These are phyloP conservation scores for Helicostylum pulchrum DNA, from an alignment of 192 early-diverging fungal genomes.

Conservation along the genomic window DNA sequence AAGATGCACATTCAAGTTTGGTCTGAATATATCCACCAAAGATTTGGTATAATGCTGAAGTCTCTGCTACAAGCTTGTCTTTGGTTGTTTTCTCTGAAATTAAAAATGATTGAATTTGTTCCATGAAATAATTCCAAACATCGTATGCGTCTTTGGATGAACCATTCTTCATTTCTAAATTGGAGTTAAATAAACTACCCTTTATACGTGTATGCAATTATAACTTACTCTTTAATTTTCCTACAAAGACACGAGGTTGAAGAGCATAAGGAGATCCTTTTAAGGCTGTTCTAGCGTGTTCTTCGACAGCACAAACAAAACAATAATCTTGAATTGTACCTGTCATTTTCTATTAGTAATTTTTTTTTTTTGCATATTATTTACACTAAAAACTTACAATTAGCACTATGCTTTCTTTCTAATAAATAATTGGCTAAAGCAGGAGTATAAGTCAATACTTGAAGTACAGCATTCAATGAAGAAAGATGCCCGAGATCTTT, in stretches of 20 bases:
- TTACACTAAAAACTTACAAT: slow-evolving; percentile 44
- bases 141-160: slow-evolving; percentile 86
- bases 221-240: slow-evolving; percentile 58
- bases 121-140: slow-evolving; percentile 67
- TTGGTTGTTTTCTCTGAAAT: slow-evolving; percentile 59
- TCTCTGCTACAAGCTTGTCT: slow-evolving; percentile 70
- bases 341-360: background rate
- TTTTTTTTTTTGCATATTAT: background rate
- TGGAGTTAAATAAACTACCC: slow-evolving; percentile 28
- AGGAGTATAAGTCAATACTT: slow-evolving; percentile 74
- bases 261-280: slow-evolving; percentile 38
- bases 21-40: slow-evolving; percentile 84
- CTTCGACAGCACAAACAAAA: slow-evolving; percentile 74
- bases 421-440: slow-evolving; percentile 67
- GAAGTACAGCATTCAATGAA: slow-evolving; percentile 72
- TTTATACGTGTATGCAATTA: background rate
- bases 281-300: slow-evolving; percentile 60
- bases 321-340: slow-evolving; percentile 58
- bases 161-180: slow-evolving; percentile 67
- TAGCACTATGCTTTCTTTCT: slow-evolving; percentile 56
- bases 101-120: slow-evolving; percentile 63
- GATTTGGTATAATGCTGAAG: slow-evolving; percentile 74
- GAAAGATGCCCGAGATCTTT: slow-evolving; percentile 74
- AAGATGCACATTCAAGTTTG: slow-evolving; percentile 71
- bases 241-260: slow-evolving; percentile 47